These are phyloP conservation scores for Saccharomycopsis sp. DNA, from an alignment of 805 yeast genomes.

Conservation along the genomic window DNA sequence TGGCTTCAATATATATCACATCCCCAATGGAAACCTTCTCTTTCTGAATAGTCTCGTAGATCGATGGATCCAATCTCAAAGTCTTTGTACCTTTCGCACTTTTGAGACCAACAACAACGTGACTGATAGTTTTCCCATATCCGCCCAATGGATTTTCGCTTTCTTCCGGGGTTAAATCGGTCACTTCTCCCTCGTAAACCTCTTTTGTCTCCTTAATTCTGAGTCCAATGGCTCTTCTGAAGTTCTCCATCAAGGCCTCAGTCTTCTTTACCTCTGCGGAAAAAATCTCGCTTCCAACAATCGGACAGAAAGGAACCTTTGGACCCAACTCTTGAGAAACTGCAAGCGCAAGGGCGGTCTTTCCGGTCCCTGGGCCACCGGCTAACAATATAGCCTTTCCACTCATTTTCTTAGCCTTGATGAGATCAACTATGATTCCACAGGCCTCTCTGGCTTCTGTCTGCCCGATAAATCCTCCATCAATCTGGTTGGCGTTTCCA, in stretches of 20 bases:
- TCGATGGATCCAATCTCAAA: constrained; percentile 83
- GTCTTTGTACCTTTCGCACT: constrained; percentile 89
- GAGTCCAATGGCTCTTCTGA: constrained; percentile 92
- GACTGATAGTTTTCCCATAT: constrained; percentile 92
- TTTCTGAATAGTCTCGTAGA: constrained; percentile 89
- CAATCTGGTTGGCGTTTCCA: constrained; percentile 75
- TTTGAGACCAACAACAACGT: constrained; percentile 89
- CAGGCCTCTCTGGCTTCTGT: constrained; percentile 79
- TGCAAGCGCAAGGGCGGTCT: constrained; percentile 94
- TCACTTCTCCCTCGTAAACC: constrained; percentile 97
- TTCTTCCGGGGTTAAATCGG: constrained; percentile 92
- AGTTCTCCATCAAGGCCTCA: constrained; percentile 92
- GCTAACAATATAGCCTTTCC: constrained; percentile 95
- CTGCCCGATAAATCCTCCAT: constrained; percentile 81
- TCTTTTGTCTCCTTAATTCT: constrained; percentile 96
- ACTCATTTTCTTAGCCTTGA: constrained; percentile 85
- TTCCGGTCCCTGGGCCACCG: constrained; percentile 98
- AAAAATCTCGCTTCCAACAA: constrained; percentile 89
- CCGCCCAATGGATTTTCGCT: constrained; percentile 96
- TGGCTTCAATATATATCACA: constrained; percentile 93
- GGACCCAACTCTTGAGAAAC: constrained; percentile 95
- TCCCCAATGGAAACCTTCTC: constrained; percentile 94
- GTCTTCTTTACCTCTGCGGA: constrained; percentile 97
- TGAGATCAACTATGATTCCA: constrained; percentile 89
- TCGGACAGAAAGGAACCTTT: constrained; percentile 95